Evolutionary conservation across 352 stramenopile species (phyloP).

Genomic region (Blastocystis sp.): DNA sequence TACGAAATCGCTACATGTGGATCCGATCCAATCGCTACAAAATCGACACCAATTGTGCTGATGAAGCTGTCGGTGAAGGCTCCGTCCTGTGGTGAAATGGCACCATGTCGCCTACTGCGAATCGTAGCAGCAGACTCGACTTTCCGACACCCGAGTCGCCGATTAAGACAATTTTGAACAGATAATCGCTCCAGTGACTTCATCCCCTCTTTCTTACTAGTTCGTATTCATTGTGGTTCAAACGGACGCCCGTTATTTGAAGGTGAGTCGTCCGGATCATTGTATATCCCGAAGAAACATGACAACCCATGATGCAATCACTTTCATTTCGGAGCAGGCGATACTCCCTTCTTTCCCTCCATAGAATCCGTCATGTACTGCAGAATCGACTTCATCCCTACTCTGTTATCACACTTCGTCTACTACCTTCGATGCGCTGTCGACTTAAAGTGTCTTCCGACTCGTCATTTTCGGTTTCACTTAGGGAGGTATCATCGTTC

Average conservation of each 20-base stretch:
- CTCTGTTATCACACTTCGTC: background rate
- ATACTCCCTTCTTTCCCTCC: background rate
- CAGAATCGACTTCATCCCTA: slow-evolving; percentile 23
- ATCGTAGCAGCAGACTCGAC: slow-evolving; percentile 53
- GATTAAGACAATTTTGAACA: slow-evolving; percentile 57
- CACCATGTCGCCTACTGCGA: background rate
- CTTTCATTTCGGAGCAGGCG: too few species aligned
- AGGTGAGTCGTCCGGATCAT: too few species aligned
- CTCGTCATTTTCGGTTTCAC: background rate
- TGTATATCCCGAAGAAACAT: slow-evolving; percentile 36
- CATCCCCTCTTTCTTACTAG: background rate
- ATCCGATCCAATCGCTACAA: background rate
- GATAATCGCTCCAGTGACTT: slow-evolving; percentile 1
- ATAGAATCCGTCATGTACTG: background rate
- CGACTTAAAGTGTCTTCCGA: background rate
- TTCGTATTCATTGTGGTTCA: slow-evolving; percentile 21
- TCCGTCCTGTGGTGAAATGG: slow-evolving; percentile 12
- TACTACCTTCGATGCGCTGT: background rate
- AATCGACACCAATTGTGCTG: slow-evolving; percentile 55
- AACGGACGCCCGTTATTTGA: too few species aligned
- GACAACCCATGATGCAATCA: background rate
- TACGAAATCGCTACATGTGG: slow-evolving; percentile 44
- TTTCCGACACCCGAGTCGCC: slow-evolving; percentile 55
- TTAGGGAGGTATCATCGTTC: background rate
- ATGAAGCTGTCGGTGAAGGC: slow-evolving; percentile 54